Percentiles rank a stretch among this genome's conserved stretches.
Evolutionary conservation across 139 green algal species (phyloP).

Genomic region (Coelastrella sp.): DNA sequence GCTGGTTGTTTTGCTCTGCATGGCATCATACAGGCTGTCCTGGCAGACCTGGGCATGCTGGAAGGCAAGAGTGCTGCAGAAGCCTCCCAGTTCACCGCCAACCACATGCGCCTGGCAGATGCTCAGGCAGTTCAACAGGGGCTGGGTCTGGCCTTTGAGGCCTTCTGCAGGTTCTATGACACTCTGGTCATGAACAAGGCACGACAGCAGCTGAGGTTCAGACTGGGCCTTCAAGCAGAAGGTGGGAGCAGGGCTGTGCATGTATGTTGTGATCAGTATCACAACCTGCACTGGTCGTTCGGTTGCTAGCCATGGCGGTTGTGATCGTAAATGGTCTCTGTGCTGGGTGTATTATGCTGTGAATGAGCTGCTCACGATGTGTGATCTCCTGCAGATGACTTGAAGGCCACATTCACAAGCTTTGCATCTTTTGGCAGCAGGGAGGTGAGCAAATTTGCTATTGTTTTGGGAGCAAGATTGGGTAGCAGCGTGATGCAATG

Average conservation of each 20-base stretch:
- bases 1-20: background rate
- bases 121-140: constrained; percentile 17
- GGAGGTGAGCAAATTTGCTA: constrained; percentile 43
- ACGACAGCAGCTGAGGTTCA: constrained; percentile 56
- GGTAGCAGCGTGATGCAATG: too few relatives aligned
- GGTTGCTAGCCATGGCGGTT: too few relatives aligned
- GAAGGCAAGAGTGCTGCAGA: constrained; percentile 57
- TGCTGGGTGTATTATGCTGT: too few relatives aligned
- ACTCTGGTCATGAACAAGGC: constrained; percentile 52
- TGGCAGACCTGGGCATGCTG: constrained; percentile 69
- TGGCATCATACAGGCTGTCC: constrained; percentile 33
- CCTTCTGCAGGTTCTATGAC: constrained; percentile 63
- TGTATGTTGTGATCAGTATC: background rate
- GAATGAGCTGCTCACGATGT: too few relatives aligned
- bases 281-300: too few relatives aligned
- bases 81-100: constrained; percentile 33
- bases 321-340: too few relatives aligned
- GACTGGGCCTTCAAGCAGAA: constrained; percentile 60
- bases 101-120: constrained; percentile 63
- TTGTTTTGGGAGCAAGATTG: too few relatives aligned
- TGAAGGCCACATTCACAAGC: constrained; percentile 58
- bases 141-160: constrained; percentile 47
- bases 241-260: constrained; percentile 46
- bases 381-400: constrained; percentile 53
- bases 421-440: constrained; percentile 66